Base-by-base conservation (phyloP, 2,329 filamentous ascomycete genomes). In the Cladophialophora immunda region DNA sequence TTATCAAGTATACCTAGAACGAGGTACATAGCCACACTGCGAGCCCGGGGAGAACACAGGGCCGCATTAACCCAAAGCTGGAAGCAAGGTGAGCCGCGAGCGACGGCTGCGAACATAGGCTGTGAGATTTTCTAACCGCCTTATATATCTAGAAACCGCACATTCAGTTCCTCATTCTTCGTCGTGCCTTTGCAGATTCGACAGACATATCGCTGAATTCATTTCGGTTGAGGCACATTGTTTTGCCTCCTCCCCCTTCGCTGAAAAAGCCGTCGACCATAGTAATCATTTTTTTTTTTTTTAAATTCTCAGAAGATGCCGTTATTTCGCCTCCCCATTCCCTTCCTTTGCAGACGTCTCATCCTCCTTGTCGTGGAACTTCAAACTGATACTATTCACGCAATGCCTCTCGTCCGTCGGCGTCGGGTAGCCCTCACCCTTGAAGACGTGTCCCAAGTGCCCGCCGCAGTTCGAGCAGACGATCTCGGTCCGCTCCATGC, bases 331-430 rank as follows among this genome's bases (percentile, higher is more conserved):
- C 52, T 70, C 58, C 17, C 64, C 67, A 27, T 71, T 71, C n/a
- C 62, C 62, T 50, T 55, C 54, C 15, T 54, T 62, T 30, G 8
- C 30, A n/a, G 34, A 36, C 55, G 50, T 27, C 9, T 82, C 81
- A 73, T 87, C 86, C 69, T 92, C 90, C 57, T 92, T 83, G 1
- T 83, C 86, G 50, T 67, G 63, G 76, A 99, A 98, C 73, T 89
- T 95, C 80, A 98, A 82, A 77, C 92, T 96, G 61, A 98, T 82
- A 75, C 92, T 95, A 78, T 98, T 99, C 66, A 99, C 95, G 76
- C 95, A 99, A 82, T 99, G 95, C 68, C 95, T 86, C 87, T 99
- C 95, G 78, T 99, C 91, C 22, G 94, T 98, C 4, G 95, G 93
- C 25, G 91, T 96, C 8, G 84, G 76, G 76, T 90, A 94, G 22